Evolutionary conservation across 805 yeast genomes (phyloP).

Genomic region (Wickerhamomyces chaumierensis): DNA sequence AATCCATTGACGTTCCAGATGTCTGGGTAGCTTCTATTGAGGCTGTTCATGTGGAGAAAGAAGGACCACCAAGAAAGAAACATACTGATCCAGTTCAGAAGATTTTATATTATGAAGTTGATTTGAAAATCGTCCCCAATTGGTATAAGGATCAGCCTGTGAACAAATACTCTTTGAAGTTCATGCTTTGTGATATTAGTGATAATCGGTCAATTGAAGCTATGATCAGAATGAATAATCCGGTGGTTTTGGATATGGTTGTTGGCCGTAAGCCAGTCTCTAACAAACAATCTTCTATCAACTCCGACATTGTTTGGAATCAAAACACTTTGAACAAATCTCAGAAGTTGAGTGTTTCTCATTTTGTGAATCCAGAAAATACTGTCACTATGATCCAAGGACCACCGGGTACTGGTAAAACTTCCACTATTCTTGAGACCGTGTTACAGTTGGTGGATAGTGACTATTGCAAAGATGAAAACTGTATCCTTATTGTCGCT

Average conservation of each 20-base stretch:
- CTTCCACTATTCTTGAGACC: conserved; percentile 59
- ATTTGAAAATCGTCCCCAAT: background rate
- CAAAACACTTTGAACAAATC: conserved; percentile 44
- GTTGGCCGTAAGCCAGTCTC: conserved; percentile 43
- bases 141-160: background rate
- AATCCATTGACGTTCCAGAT: background rate
- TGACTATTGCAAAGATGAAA: conserved; percentile 27
- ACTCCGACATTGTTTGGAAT: conserved; percentile 38
- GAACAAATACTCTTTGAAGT: conserved; percentile 15
- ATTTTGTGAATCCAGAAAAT: conserved; percentile 12
- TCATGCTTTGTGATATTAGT: conserved; percentile 55
- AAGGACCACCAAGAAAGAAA: background rate
- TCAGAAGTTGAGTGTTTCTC: conserved; percentile 36
- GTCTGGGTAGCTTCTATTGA: background rate
- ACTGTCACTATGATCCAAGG: conserved; percentile 57
- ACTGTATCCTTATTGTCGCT: conserved; percentile 54
- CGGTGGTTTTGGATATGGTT: conserved; percentile 38
- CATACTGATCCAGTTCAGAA: background rate
- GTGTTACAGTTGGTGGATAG: conserved; percentile 39
- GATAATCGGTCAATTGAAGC: conserved; percentile 53
- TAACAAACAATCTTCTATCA: conserved; percentile 44
- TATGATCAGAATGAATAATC: conserved; percentile 47
- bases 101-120: background rate
- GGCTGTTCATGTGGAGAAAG: background rate
- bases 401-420: conserved; percentile 81